Evolutionary conservation across 495 filamentous ascomycete genomes (phyloP), one percentile per base, ranked within the genome.

Genomic region (Aspergillus homomorphus): DNA sequence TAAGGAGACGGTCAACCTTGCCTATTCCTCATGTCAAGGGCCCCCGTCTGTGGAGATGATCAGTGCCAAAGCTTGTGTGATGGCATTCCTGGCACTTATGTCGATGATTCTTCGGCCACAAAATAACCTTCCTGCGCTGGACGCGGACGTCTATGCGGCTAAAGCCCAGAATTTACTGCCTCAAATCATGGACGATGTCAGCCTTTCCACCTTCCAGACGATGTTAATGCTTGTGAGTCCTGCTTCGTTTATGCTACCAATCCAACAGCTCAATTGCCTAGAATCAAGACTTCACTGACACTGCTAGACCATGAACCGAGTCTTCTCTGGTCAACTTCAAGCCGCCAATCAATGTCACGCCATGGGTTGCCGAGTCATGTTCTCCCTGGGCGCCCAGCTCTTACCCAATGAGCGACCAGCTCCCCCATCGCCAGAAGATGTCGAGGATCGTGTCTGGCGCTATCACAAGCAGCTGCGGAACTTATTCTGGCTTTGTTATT

Each of bases 401-500:
- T 19, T 22, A 38, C 23, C 16, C 23, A 30, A 28, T 16, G 46
- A 18, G 19, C 30, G 51, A 22, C 38, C 51, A 20, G 16, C 14
- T 16, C n/a, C 16, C 18, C n/a, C 7, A 3, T 20, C 51, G 10
- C 33, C 33, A 14, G 7, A 9, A 2, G 51, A 42, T 9, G 3
- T 38, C 18, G 51, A 22, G 4, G 51, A 53, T 10, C 48, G 48
- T 4, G 7, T 19, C 1, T 53, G 51, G 38, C 38, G 30, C 4
- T 53, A 41, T 43, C 51, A 53, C 14, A 41, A 56, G 12, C 60
- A 61, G 45, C 48, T 75, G 2, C 66, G 74, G 3, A 65, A 69
- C 18, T 49, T 77, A 4, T 77, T 77, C 53, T 77, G 73, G 74
- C 58, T 75, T 4, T 73, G 72, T 54, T 77, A 75, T 54, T 51